Evolutionary conservation across 164 flowering plant genomes (phyloP).

Genomic region (Magnolia kwangsiensis): DNA sequence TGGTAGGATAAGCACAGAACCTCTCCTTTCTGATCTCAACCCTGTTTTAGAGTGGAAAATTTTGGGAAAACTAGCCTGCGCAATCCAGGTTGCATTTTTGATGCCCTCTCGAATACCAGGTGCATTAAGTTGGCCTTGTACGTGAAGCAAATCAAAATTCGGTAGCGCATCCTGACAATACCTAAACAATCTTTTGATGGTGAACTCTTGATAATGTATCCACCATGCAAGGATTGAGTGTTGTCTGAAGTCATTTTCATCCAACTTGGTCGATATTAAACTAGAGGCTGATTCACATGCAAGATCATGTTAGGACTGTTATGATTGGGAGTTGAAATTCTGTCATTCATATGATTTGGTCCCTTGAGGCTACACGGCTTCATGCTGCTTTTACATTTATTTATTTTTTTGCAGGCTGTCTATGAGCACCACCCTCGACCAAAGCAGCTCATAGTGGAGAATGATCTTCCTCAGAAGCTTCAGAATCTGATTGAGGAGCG

Average conservation of each 20-base stretch:
- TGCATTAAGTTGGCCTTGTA: not conserved
- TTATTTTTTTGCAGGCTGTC: constrained; percentile 54
- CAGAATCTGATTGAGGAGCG: constrained; percentile 94
- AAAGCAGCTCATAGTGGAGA: constrained; percentile 95
- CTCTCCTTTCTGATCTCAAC: not conserved
- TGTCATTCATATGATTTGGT: no score
- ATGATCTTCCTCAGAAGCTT: constrained; percentile 89
- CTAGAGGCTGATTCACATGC: no score
- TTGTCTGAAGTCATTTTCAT: no score
- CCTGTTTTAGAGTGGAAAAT: not conserved
- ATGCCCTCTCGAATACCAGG: not conserved
- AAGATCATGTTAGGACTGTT: no score
- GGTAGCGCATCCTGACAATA: not conserved
- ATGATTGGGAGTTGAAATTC: no score
- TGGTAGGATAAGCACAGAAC: not conserved
- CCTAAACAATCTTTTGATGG: not conserved
- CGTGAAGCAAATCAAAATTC: not conserved
- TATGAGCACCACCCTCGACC: constrained; percentile 99
- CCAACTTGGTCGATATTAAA: no score
- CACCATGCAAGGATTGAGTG: no score
- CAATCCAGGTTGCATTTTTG: not conserved
- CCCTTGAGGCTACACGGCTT: no score
- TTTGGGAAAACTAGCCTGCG: not conserved
- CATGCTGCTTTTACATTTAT: not conserved
- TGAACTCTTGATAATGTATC: no score